Evolutionary conservation across 164 flowering plant species (phyloP), one percentile per base, ranked within the genome.

Genomic region (Sedum album): DNA sequence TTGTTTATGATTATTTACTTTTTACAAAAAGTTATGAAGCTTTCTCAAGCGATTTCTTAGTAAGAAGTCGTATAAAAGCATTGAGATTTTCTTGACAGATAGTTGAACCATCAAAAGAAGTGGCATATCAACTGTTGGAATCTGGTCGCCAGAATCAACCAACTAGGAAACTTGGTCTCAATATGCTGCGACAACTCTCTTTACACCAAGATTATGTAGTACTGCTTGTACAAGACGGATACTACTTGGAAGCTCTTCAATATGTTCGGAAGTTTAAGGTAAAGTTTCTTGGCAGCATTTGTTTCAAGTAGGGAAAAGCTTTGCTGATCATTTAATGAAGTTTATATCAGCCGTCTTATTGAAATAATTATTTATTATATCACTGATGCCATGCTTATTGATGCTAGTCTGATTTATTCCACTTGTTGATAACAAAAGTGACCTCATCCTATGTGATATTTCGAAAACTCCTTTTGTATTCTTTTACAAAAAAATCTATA

Each of bases 21-120:
- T 23, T 36, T 18, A 6, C 8, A 6, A 18, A 31, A 35, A 31
- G 1, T 31, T 21, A 35, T 28, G 2, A n/a, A 63, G 7, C 51
- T 28, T 71, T 26, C 31, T 28, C 38, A 1, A 26, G 14, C 7
- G 26, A 4, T 26, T 48, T 68, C 20, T 48, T 39, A 46, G 23
- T 31, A 49, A 57, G 31, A 55, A 30, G 23, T 38, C 14, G 36
- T 41, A 14, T 62, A 14, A 70, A 20, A 49, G 38, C 48, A 25
- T 39, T 65, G 38, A 28, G 36, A 33, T 51, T 66, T 33, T 38
- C 15, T 70, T 73, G 26, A 72, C 88, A 94, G 99, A 86, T 94
- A 67, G 71, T 94, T 69, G 99, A 94, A 72, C 96, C 96, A 38
- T 91, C 99, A 25, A 91, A 85, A 79, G 97, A 94, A 79, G 96